A percentile compares a stretch with the other conserved stretches of the same genome.
These are phyloP conservation scores for Drosera spatulata DNA, from an alignment of 179 eudicot genomes.

Conservation along the genomic window DNA sequence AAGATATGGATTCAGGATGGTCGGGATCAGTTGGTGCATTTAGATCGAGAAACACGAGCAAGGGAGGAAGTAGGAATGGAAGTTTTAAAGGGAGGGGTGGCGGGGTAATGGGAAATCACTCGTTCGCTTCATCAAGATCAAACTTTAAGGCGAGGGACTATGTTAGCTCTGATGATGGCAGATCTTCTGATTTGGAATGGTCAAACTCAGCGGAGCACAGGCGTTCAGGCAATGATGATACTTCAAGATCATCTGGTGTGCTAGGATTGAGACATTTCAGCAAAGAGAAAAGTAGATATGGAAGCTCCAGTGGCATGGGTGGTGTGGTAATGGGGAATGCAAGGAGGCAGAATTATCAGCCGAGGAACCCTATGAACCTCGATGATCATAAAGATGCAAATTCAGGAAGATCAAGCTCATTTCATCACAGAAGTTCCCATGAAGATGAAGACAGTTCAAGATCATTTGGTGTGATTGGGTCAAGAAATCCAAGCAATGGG, in stretches of 20 bases:
- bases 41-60: neutral
- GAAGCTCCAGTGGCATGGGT: neutral
- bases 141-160: too few relatives aligned
- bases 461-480: neutral
- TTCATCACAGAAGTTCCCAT: too few relatives aligned
- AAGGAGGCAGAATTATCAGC: neutral
- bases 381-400: neutral
- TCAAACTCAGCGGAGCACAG: too few relatives aligned
- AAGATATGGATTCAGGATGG: too few relatives aligned
- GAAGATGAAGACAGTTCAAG: neutral
- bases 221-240: too few relatives aligned
- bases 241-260: too few relatives aligned
- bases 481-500: neutral
- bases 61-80: neutral
- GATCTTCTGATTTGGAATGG: too few relatives aligned
- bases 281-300: too few relatives aligned
- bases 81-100: conserved; percentile 1
- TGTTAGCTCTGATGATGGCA: too few relatives aligned
- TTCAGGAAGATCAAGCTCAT: too few relatives aligned
- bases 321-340: neutral
- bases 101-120: neutral
- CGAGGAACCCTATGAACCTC: neutral
- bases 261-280: too few relatives aligned
- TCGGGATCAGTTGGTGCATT: neutral
- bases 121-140: too few relatives aligned